Conservation (phyloP, 345 rosid species). For the Gossypium anomalum region DNA sequence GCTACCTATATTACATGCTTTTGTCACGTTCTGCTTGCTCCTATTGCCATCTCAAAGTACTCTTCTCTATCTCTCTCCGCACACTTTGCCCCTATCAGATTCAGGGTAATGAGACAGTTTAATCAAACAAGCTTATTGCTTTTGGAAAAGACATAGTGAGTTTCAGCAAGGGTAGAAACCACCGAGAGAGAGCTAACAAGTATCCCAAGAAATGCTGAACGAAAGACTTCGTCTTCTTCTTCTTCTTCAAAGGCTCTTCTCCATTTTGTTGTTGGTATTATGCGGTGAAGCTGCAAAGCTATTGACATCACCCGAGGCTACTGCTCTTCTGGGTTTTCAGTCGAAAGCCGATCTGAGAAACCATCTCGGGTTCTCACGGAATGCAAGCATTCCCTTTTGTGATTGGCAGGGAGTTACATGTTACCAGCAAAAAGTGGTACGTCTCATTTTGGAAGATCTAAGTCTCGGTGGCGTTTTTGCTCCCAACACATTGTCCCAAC, state of each 20-base stretch:
- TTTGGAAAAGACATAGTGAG: not conserved
- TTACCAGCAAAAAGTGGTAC: constrained; percentile 42
- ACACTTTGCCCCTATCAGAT: not conserved
- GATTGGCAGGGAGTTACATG: constrained; percentile 76
- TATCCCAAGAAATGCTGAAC: constrained; percentile 22
- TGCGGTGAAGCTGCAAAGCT: constrained; percentile 16
- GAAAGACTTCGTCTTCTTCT: constrained; percentile 19
- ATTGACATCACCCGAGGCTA: constrained; percentile 41
- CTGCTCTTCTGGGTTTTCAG: constrained; percentile 61
- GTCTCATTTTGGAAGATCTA: constrained; percentile 50
- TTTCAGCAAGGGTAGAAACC: not conserved
- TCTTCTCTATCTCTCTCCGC: not conserved
- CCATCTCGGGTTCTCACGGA: constrained; percentile 33
- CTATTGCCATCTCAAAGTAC: constrained; percentile 13
- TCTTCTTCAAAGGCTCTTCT: constrained; percentile 13
- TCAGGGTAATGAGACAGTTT: constrained; percentile 12
- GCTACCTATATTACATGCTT: constrained; percentile 35
- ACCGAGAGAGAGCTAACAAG: not conserved
- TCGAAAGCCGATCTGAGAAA: constrained; percentile 59
- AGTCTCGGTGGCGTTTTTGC: constrained; percentile 60
- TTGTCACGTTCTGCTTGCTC: constrained; percentile 42
- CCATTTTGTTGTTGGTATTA: constrained; percentile 19
- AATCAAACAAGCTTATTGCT: not conserved
- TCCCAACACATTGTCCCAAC: constrained; percentile 49
- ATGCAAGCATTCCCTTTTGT: constrained; percentile 41